Base-by-base conservation (phyloP, 352 stramenopile genomes). In the Globisporangium irregulare region DNA sequence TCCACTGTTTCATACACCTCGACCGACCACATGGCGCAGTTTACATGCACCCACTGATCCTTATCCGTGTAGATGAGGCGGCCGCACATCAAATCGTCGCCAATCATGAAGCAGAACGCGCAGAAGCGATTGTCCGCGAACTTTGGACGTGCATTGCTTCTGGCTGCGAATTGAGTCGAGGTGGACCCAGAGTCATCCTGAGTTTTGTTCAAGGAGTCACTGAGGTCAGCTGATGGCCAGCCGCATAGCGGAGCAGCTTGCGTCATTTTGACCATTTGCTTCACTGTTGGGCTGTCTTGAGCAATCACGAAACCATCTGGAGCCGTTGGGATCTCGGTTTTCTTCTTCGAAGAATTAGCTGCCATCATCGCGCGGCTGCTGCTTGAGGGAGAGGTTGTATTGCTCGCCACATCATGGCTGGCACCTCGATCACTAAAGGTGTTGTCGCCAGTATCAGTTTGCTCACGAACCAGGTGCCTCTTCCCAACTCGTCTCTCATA, bases 21-120 rank as follows among this genome's bases (percentile, higher is more conserved):
- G 41, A 91, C 92, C 7, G 90, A 98, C 93, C 93, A 98, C 18
- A 98, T 62, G 2, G 89, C 92, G 76, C 95, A 98, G 66, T 97
- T 97, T 7, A 94, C 73, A 73, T 98, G 95, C 5, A 98, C 86
- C 90, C 91, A 98, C 29, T 90, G 78, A 50, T 97, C 87, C 24
- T 82, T 70, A 22, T 95, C 86, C 0, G 87, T 82, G 69, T 93
- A 94, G 6, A 97, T 62, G 27, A 97, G 75, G 2, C 91, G 81
- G 10, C 91, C 91, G 51, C 85, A 93, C 12, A 79, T 66, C 34
- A 77, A 68, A 53, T 85, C 78, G 56, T 97, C 91, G 7, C 90
- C 91, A 53, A 91, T 79, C 63, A 91, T 85, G 27, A 91, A 93
- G 68, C 91, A 97, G 56, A 97, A 67, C 14, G 73, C 73, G 41